Base-by-base conservation (phyloP, 2,329 filamentous ascomycete genomes). In the Calonectria naviculata region DNA sequence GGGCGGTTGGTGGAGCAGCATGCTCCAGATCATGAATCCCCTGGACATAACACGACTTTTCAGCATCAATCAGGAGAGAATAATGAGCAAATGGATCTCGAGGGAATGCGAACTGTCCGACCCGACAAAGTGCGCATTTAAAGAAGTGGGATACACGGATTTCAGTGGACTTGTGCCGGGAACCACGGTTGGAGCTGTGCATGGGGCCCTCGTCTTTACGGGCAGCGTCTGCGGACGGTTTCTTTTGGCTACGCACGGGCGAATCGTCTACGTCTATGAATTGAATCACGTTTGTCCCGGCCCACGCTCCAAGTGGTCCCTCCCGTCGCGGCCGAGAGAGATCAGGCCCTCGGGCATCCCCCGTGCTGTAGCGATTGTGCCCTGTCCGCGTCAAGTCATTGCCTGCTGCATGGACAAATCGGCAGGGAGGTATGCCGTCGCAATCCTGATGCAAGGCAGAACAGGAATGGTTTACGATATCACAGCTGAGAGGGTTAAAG, bases 321-420 rank as follows among this genome's bases (percentile, higher is more conserved):
- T 75, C 60, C 73, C 78, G 75, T 62, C 74, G 42, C 75, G 73
- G 31, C 78, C 73, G 31, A 74, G 75, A 54, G 70, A 77, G 61
- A 70, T 73, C 28, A 72, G 74, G 68, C 54, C 73, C 4, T 24
- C 71, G 74, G 82, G 68, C 74, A 76, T 75, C 64, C 89, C 66
- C 72, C 82, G 49, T 3, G 87, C 87, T 2, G 79, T 90, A 19
- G 85, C 89, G 1, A 87, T 83, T 46, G 85, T 93, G 13, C 78
- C 86, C 17, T 93, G 91, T 74, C 90, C 89, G 15, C 83, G 85
- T 19, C 83, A 86, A 52, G 87, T 93, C 3, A 78, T 93, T 7
- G 86, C 87, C 4, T 89, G 90, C 75, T 89, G 89, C 72, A 91
- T 93, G 86, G 90, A 93, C 78, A 89, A 89, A 0, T 91, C 88